Base-by-base conservation (phyloP, 305 asterid genomes). In the Fraxinus angustifolia region DNA sequence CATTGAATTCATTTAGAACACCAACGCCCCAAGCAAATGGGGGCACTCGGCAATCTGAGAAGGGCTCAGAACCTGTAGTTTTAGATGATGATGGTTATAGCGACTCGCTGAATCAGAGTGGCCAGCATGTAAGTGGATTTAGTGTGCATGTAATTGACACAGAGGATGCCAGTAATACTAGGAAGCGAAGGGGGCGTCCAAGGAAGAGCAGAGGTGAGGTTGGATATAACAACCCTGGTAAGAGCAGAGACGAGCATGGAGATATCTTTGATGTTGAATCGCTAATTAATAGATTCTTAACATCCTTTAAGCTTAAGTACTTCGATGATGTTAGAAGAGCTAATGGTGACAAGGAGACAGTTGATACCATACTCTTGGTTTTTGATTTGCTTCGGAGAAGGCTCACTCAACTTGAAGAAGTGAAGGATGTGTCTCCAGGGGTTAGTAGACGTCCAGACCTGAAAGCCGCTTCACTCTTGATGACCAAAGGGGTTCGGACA, bases 1-100 rank as follows among this genome's bases (percentile, higher is more conserved):
- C 98, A 0, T 78, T 91, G 83, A 93, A 93, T 83, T 87, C 98
- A 0, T 91, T 91, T 75, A 90, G 94, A 84, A 91, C 96, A 30
- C 94, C 97, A 16, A 81, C 88, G 6, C 77, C 88, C 5, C 76
- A 50, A 42, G 84, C 87, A 3, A 93, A 94, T 83, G 97, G 94
- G 77, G 78, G 84, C 75, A 80, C 83, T 3, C 83, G 90, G 77
- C 86, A 81, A 77, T 30, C 86, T 26, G 88, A 76, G 86, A 88
- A 83, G 88, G 56, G 76, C 36, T 38, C 85, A 0, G 86, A 84
- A 76, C 83, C 84, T 78, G 73, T 83, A 19, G 83, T 67, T 45
- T 26, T 80, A n/a, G 87, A 84, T 11, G 90, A 84, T 21, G 92
- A 86, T 82, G 88, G 78, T 33, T 71, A 78, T 70, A 80, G 80